Conservation (phyloP, 345 rosid genomes). For the Aquilaria sinensis region DNA sequence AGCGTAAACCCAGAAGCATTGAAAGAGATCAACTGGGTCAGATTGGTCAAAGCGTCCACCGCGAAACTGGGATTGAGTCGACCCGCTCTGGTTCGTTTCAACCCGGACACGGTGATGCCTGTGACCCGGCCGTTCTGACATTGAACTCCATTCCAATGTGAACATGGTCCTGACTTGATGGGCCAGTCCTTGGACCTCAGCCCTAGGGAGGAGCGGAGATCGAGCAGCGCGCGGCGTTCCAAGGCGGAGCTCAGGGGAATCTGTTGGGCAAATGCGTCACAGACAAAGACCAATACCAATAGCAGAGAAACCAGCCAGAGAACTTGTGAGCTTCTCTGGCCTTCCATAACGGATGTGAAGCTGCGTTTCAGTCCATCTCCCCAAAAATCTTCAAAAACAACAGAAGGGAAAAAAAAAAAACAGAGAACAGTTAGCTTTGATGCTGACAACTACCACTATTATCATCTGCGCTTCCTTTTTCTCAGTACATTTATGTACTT, state of each 20-base stretch:
- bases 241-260: conserved; percentile 18
- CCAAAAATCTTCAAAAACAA: conserved; percentile 1
- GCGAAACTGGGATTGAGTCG: conserved; percentile 41
- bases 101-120: conserved; percentile 46
- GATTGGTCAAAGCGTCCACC: conserved; percentile 44
- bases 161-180: conserved; percentile 43
- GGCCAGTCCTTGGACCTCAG: conserved; percentile 62
- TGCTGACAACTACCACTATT: conserved; percentile 13
- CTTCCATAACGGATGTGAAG: conserved; percentile 21
- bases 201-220: conserved; percentile 62
- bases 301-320: conserved; percentile 12
- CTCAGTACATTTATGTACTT: conserved; percentile 8
- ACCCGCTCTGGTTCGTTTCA: conserved; percentile 49
- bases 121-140: conserved; percentile 42
- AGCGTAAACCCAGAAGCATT: conserved; percentile 65
- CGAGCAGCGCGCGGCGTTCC: conserved; percentile 45
- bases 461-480: conserved; percentile 1
- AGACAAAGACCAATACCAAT: conserved; percentile 23
- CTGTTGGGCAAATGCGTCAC: conserved; percentile 19
- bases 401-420: background rate
- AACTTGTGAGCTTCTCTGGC: conserved; percentile 3
- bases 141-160: conserved; percentile 42
- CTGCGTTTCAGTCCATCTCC: conserved; percentile 1
- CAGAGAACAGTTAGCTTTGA: conserved; percentile 2
- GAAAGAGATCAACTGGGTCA: conserved; percentile 42